Base-by-base conservation (phyloP, 2,329 filamentous ascomycete genomes). In the Curvularia sp. region DNA sequence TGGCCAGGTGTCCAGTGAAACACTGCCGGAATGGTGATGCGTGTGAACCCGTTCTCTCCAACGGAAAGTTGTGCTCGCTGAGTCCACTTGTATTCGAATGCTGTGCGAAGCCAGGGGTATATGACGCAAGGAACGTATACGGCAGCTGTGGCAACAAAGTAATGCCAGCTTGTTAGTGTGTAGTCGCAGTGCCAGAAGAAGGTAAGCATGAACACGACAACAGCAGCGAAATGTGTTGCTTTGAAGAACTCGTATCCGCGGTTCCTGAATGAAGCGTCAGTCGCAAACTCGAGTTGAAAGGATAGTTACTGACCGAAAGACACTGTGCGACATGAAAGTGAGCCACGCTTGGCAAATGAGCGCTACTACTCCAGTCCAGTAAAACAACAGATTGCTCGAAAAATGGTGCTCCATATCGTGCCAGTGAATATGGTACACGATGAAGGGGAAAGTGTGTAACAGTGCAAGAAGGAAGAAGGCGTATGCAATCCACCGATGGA, bases 171-270 rank as follows among this genome's bases (percentile, higher is more conserved):
- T 10, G 43, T 47, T 9, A 56, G 39, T 42, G 47, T 79, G 69
- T 81, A 83, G 68, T 84, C 81, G 68, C 85, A 87, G 72, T 88
- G 86, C 50, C 86, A 78, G 73, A 88, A 87, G 71, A 88, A 83
- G 66, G 86, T 85, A 8, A 87, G 49, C 18, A 87, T 74, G 63
- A 87, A 88, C 1, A 86, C 64, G 3, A 84, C 61, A 0, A 81
- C 84, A 3, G 80, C 80, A 19, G 84, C 55, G 58, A 83, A 80
- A 65, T 88, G 86, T 0, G 82, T 81, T 3, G 78, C 78, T 63
- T 87, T 87, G 81, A 88, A 88, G 66, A 86, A 84, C 61, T 88
- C 86, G 67, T 88, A 87, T 62, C 76, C 82, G 0, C 81, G 78
- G 51, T 83, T 82, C 4, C 84, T 85, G 32, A 12, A 28, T 18